Percentiles rank a stretch among this genome's conserved stretches.
Conservation (phyloP, 2,329 filamentous ascomycete genomes). For the Trichophyton mentagrophytes region DNA sequence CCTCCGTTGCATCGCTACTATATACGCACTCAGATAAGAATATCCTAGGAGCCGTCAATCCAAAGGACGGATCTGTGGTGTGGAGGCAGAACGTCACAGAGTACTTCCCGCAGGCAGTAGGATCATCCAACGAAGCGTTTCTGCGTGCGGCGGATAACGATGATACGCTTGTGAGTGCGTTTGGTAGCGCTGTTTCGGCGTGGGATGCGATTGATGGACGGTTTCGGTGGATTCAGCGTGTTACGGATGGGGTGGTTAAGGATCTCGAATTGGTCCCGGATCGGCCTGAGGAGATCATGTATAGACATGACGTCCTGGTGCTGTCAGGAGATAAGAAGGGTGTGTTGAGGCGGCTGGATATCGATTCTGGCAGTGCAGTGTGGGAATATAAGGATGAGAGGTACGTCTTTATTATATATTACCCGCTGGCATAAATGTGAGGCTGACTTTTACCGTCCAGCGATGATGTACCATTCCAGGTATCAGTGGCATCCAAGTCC, state of each 20-base stretch:
- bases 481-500: constrained; percentile 50
- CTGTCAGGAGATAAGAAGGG: constrained; percentile 47
- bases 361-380: constrained; percentile 55
- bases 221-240: constrained; percentile 58
- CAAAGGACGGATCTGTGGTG: constrained; percentile 66
- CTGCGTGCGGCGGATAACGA: constrained; percentile 67
- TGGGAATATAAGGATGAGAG: constrained; percentile 64
- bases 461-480: constrained; percentile 62
- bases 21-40: constrained; percentile 81
- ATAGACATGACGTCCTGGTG: constrained; percentile 51
- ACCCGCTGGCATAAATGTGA: neutral
- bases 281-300: constrained; percentile 33
- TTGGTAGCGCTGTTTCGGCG: constrained; percentile 56
- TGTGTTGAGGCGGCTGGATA: constrained; percentile 57
- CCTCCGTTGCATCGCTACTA: constrained; percentile 75
- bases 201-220: constrained; percentile 79
- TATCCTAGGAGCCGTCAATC: constrained; percentile 78
- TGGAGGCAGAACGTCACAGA: constrained; percentile 66
- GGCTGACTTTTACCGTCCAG: constrained; percentile 27
- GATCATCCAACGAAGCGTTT: constrained; percentile 24
- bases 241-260: constrained; percentile 35
- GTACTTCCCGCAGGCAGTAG: constrained; percentile 21
- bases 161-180: constrained; percentile 61
- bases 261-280: constrained; percentile 55
- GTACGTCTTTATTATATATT: constrained; percentile 19